phyloP scores from a whole-genome alignment of 306 rosid genomes.

The Quercus wislizeni region DNA sequence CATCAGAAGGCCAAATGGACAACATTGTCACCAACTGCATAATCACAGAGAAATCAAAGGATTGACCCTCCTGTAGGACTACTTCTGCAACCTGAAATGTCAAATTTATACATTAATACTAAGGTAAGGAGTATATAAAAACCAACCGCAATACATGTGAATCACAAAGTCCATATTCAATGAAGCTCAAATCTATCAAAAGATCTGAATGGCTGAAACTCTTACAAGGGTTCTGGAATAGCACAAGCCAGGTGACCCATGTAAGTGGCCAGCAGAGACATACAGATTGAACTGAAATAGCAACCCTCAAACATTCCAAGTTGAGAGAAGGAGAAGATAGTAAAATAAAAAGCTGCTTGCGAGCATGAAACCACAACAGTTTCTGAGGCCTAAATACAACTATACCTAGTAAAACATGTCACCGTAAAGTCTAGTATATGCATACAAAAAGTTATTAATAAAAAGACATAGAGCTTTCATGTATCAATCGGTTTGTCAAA shows the following conservation, averaged over 20 bases:
- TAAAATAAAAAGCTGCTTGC: no score
- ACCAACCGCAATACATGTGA: background rate
- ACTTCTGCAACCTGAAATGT: conserved; percentile 84
- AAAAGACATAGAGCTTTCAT: no score
- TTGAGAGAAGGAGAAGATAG: no score
- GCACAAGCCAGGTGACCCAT: background rate
- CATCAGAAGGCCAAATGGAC: conserved; percentile 69
- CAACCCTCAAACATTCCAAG: no score
- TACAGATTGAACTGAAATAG: background rate
- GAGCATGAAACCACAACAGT: no score
- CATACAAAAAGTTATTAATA: no score
- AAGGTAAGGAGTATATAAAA: background rate
- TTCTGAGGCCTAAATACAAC: no score
- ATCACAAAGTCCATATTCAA: background rate
- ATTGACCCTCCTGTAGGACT: conserved; percentile 78
- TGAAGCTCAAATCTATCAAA: background rate
- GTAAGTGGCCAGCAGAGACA: background rate
- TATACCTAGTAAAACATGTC: no score
- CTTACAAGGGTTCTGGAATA: background rate
- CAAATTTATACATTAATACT: conserved; percentile 14
- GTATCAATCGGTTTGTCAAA: no score
- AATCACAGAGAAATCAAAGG: conserved; percentile 73
- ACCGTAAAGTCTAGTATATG: no score
- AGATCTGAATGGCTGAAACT: background rate
- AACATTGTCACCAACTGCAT: conserved; percentile 83